Percentiles rank a stretch among this genome's conserved stretches.
These are phyloP conservation scores for Veloporphyrellus conicus DNA, from an alignment of 1,284 basidiomycete species.

Conservation along the genomic window DNA sequence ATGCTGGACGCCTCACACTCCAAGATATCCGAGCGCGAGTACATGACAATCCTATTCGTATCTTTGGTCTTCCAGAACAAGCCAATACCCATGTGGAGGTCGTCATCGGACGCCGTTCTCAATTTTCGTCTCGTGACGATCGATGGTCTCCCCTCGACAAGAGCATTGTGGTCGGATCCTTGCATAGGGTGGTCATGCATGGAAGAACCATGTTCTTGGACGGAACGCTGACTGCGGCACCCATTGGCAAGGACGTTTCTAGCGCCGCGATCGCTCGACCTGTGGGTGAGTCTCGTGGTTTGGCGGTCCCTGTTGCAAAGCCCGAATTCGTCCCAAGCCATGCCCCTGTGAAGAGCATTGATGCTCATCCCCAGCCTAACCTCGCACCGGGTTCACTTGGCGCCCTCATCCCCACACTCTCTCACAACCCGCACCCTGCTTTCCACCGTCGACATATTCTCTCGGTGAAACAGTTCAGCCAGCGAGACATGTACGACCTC, in stretches of 20 bases:
- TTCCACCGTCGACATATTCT: constrained; percentile 89
- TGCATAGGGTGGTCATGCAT: constrained; percentile 90
- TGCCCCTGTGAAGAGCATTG: constrained; percentile 22
- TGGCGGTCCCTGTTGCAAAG: constrained; percentile 18
- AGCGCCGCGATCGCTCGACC: constrained; percentile 54
- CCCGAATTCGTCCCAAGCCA: constrained; percentile 31
- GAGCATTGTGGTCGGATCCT: constrained; percentile 63
- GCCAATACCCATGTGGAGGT: constrained; percentile 89
- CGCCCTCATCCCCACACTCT: constrained; percentile 35
- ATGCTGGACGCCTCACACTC: constrained; percentile 75
- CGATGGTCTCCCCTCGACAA: constrained; percentile 86
- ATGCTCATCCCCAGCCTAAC: constrained; percentile 21
- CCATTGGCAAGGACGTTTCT: constrained; percentile 81
- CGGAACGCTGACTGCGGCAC: constrained; percentile 63
- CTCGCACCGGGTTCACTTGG: constrained; percentile 22
- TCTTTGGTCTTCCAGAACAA: constrained; percentile 89
- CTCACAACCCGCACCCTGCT: constrained; percentile 58
- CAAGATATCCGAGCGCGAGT: constrained; percentile 79
- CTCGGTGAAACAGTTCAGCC: constrained; percentile 89
- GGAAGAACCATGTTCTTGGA: constrained; percentile 92
- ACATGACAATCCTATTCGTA: constrained; percentile 88
- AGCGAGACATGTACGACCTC: constrained; percentile 88
- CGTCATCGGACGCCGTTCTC: constrained; percentile 74
- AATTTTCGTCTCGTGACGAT: constrained; percentile 48
- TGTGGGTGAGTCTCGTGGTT: constrained; percentile 25